These are phyloP conservation scores for Suillus occidentalis DNA, from an alignment of 768 basidiomycete species.

Conservation along the genomic window DNA sequence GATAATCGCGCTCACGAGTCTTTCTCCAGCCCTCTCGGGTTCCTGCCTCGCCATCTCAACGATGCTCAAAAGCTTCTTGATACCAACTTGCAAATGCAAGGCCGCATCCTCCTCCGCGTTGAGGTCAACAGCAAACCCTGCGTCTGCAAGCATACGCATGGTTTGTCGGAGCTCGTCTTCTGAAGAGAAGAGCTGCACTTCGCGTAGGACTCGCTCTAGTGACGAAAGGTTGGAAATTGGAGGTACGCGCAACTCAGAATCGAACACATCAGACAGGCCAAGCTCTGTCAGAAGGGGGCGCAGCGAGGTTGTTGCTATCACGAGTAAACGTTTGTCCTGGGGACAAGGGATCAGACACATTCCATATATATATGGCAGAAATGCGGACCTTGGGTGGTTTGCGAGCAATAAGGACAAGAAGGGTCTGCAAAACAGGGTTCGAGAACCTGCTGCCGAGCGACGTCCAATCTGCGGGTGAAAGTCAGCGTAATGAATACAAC, in stretches of 20 bases:
- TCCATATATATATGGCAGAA: background rate
- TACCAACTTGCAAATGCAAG: conserved; percentile 71
- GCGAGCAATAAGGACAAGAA: conserved; percentile 84
- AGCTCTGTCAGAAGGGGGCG: conserved; percentile 84
- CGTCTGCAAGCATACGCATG: conserved; percentile 66
- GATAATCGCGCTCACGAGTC: conserved; percentile 64
- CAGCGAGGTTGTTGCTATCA: conserved; percentile 91
- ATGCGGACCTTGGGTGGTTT: conserved; percentile 84
- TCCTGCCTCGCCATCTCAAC: conserved; percentile 98
- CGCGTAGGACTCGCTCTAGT: conserved; percentile 75
- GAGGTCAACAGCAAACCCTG: conserved; percentile 58
- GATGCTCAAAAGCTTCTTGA: conserved; percentile 89
- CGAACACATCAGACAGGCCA: conserved; percentile 87
- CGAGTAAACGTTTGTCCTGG: conserved; percentile 86
- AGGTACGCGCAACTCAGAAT: conserved; percentile 81
- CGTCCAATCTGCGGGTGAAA: conserved; percentile 78
- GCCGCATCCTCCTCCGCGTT: conserved; percentile 46
- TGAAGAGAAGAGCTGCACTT: conserved; percentile 73
- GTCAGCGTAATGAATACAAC: background rate
- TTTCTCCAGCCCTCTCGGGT: conserved; percentile 75
- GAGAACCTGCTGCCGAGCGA: conserved; percentile 97
- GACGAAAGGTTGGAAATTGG: conserved; percentile 71
- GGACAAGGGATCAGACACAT: background rate
- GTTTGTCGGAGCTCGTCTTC: conserved; percentile 55
- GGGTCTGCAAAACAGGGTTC: conserved; percentile 86